phyloP scores from a whole-genome alignment of 1,284 basidiomycete genomes.

The Ustilago cynodontis region DNA sequence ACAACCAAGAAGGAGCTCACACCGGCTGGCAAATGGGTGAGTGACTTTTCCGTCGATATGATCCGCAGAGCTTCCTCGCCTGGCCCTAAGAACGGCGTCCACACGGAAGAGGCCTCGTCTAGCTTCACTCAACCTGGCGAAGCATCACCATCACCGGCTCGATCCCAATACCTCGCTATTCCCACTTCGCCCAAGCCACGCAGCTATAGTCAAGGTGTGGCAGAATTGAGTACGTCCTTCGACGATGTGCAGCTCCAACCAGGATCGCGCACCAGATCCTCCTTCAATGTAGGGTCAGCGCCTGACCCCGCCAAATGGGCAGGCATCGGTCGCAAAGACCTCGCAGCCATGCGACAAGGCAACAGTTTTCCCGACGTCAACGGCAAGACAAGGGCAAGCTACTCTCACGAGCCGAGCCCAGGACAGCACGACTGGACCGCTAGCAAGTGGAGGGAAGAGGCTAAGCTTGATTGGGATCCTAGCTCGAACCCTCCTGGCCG shows the following conservation, averaged over 20 bases:
- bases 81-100: background rate
- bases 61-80: conserved; percentile 36
- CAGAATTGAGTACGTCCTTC: conserved; percentile 12
- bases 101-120: background rate
- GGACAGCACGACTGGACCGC: conserved; percentile 47
- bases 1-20: conserved; percentile 24
- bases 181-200: conserved; percentile 31
- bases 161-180: conserved; percentile 15
- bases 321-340: conserved; percentile 58
- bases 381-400: conserved; percentile 1
- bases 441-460: conserved; percentile 47
- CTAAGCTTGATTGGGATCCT: conserved; percentile 48
- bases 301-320: conserved; percentile 31
- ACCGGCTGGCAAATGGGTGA: conserved; percentile 48
- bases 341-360: conserved; percentile 46
- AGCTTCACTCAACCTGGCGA: background rate
- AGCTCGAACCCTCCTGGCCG: conserved; percentile 14
- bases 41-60: conserved; percentile 47
- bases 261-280: conserved; percentile 19
- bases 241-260: conserved; percentile 14
- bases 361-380: conserved; percentile 21
- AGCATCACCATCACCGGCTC: background rate
- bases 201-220: conserved; percentile 32
- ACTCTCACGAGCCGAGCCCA: conserved; percentile 37
- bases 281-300: conserved; percentile 19